Conservation (phyloP, 1,284 basidiomycete genomes). For the Rhodotorula sp. region DNA sequence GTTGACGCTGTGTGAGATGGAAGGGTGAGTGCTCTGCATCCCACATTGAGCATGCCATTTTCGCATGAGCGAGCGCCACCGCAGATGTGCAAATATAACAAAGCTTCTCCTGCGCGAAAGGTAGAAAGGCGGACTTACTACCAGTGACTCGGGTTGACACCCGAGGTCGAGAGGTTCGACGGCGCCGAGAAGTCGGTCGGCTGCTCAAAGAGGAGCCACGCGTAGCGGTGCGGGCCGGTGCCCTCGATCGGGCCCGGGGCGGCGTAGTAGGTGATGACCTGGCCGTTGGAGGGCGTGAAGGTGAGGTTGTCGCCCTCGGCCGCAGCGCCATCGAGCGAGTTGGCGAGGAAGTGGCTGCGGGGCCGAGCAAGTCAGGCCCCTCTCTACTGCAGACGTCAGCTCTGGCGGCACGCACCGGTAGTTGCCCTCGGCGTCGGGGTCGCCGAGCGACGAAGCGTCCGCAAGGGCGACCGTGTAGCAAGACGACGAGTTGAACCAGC, state of each 20-base stretch:
- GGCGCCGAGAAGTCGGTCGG: slow-evolving; percentile 65
- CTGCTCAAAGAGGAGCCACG: slow-evolving; percentile 66
- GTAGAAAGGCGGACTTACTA: slow-evolving; percentile 42
- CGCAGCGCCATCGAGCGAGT: slow-evolving; percentile 61
- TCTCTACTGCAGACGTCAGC: too few species aligned
- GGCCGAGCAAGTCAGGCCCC: too few species aligned
- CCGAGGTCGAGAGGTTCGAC: slow-evolving; percentile 57
- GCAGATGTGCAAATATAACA: too few species aligned
- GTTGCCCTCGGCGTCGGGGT: slow-evolving; percentile 40
- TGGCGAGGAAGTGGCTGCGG: slow-evolving; percentile 72
- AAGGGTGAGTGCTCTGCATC: background rate
- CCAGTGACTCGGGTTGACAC: slow-evolving; percentile 59
- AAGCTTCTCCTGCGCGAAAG: background rate
- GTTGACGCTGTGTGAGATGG: slow-evolving; percentile 39
- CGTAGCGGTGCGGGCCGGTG: slow-evolving; percentile 57
- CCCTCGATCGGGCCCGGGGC: slow-evolving; percentile 58
- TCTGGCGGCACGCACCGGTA: slow-evolving; percentile 5
- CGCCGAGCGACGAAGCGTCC: slow-evolving; percentile 57
- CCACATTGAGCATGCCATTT: too few species aligned
- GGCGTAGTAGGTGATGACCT: slow-evolving; percentile 61
- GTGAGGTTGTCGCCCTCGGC: slow-evolving; percentile 20
- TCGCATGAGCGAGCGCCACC: too few species aligned
- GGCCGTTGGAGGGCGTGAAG: slow-evolving; percentile 34
- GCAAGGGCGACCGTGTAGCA: slow-evolving; percentile 68
- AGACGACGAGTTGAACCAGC: slow-evolving; percentile 26